Base-by-base conservation (phyloP, 2,329 filamentous ascomycete genomes). In the Daldinia eschscholtzii region DNA sequence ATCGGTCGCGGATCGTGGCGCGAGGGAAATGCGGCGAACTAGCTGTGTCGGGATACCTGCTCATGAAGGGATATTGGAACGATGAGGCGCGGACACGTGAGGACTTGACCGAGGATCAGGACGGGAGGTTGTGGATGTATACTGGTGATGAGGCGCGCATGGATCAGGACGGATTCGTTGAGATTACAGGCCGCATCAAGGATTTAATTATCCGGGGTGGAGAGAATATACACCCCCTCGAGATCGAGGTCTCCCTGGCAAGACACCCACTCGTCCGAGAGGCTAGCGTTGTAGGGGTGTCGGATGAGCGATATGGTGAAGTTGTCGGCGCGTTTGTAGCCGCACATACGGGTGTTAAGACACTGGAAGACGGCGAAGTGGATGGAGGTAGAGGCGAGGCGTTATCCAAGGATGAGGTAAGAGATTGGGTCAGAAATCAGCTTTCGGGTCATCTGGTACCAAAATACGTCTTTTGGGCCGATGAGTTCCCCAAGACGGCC, bases 181-280 rank as follows among this genome's bases (percentile, higher is more conserved):
- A 88, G 73, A 97, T 98, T 76, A 98, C 94, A 0, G 93, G 94
- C 2, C 86, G 94, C 15, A 95, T 97, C 77, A 98, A 98, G 81
- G 96, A 99, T 78, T 81, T 98, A 61, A 98, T 99, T 74, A 98
- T 98, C 77, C 88, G 93, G 28, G 95, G 93, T 30, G 96, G 96
- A 26, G 96, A 98, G 79, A 99, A 99, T 78, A 97, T 98, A 63
- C 93, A 97, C 79, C 96, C 96, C 0, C 84, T 97, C 5, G 96
- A 98, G 79, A 86, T 98, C 2, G 96, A 99, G 79, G 94, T 97
- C 77, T 95, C 90, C 72, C 85, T 98, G 5, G 89, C 97, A 68
- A 87, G 88, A 44, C 90, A 95, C 76, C 85, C 88, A 1, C 84
- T 85, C 3, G 85, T 98, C 0, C 84, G 85, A 13, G 93, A 98